Percentiles rank a stretch among this genome's conserved stretches.
These are phyloP conservation scores for Clathrospora elynae DNA, from an alignment of 2,329 filamentous ascomycete species.

Conservation along the genomic window DNA sequence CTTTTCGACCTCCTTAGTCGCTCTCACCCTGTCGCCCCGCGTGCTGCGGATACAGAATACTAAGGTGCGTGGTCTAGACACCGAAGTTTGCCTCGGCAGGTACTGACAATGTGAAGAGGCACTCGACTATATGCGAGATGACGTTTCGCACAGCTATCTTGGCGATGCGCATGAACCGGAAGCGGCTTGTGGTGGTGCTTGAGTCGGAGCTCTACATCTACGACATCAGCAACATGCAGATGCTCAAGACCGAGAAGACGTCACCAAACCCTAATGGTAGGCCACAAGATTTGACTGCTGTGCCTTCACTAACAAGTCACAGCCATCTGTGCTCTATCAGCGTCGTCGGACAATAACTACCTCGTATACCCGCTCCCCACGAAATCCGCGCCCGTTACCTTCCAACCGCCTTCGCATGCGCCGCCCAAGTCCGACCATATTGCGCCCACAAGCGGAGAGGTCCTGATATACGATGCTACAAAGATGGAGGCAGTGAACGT, in stretches of 20 bases:
- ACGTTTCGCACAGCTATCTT: slow-evolving; percentile 97
- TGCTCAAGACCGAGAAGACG: slow-evolving; percentile 89
- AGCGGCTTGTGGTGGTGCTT: slow-evolving; percentile 88
- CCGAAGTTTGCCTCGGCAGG: neutral
- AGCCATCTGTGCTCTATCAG: slow-evolving; percentile 90
- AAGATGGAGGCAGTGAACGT: slow-evolving; percentile 93
- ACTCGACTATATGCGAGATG: slow-evolving; percentile 94
- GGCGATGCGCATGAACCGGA: slow-evolving; percentile 90
- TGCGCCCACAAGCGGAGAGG: slow-evolving; percentile 84
- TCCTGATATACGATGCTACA: slow-evolving; percentile 88
- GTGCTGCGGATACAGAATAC: slow-evolving; percentile 97
- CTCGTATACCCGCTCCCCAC: slow-evolving; percentile 89
- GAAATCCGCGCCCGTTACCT: slow-evolving; percentile 59
- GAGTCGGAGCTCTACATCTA: slow-evolving; percentile 98
- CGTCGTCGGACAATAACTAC: slow-evolving; percentile 94
- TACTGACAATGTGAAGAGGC: slow-evolving; percentile 54
- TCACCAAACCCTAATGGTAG: slow-evolving; percentile 84
- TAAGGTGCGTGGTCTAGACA: slow-evolving; percentile 64
- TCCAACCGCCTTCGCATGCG: slow-evolving; percentile 74
- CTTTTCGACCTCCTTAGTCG: slow-evolving; percentile 95
- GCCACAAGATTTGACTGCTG: slow-evolving; percentile 6
- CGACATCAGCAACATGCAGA: slow-evolving; percentile 97
- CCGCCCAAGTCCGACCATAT: slow-evolving; percentile 78
- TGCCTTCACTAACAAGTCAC: slow-evolving; percentile 20
- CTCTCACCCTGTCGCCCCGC: slow-evolving; percentile 87